Percentiles rank a stretch among this genome's conserved stretches.
Evolutionary conservation across 768 basidiomycete genomes (phyloP).

Genomic region (Rhodotorula taiwanensis): DNA sequence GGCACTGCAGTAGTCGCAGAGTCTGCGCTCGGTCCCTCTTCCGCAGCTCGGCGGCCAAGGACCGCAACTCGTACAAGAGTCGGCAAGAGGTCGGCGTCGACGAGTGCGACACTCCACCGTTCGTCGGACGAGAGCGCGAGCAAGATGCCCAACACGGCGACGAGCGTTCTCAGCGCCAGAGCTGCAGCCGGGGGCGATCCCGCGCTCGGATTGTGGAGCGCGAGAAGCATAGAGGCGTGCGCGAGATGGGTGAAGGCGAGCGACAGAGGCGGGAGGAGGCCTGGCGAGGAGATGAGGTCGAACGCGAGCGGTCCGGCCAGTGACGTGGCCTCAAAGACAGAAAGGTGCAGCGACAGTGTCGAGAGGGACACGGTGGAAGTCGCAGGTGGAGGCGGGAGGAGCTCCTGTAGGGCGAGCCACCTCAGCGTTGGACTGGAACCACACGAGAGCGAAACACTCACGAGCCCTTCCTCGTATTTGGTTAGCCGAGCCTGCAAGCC

Average conservation of each 20-base stretch:
- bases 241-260: slow-evolving; percentile 7
- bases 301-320: slow-evolving; percentile 5
- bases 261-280: slow-evolving; percentile 1
- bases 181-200: too few species aligned
- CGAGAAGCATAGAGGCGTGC: slow-evolving; percentile 4
- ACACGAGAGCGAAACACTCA: not conserved
- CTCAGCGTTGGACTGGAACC: not conserved
- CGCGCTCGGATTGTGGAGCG: not conserved
- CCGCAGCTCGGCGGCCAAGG: not conserved
- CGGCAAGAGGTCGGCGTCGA: not conserved
- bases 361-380: not conserved
- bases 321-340: slow-evolving; percentile 22
- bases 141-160: slow-evolving; percentile 5
- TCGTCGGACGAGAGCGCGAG: slow-evolving; percentile 16
- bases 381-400: slow-evolving; percentile 9
- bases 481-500: not conserved
- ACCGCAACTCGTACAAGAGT: slow-evolving; percentile 1
- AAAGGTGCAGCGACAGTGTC: slow-evolving; percentile 1
- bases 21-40: not conserved
- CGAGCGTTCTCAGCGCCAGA: not conserved
- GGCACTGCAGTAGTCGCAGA: too few species aligned
- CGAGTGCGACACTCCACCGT: slow-evolving; percentile 1
- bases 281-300: not conserved
- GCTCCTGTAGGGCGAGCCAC: not conserved
- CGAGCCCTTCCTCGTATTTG: slow-evolving; percentile 12